Evolutionary conservation across 164 flowering plant species (phyloP), one percentile per base, ranked within the genome.

Genomic region (Pachysandra terminalis): DNA sequence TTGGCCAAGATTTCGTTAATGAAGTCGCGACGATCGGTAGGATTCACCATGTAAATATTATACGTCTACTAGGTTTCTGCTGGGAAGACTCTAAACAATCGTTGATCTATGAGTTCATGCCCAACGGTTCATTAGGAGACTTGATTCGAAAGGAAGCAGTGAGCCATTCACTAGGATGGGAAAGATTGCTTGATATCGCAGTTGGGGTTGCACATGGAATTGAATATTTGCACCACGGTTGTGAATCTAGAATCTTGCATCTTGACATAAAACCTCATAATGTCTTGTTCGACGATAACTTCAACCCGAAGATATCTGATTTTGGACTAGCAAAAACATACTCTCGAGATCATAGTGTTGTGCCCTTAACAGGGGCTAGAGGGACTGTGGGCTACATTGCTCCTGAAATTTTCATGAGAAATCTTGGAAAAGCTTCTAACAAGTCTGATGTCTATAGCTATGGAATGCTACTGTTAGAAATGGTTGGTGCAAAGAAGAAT

Each of bases 241-340:
- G 74, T n/a, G 67, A 58, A 23, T 56, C 66, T 3, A 23, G 78
- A 17, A 75, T 66, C 56, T 21, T 75, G 69, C 77, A 74, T 48
- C 66, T 66, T 8, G 77, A 74, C 32, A 69, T 74, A 52, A 75
- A 75, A 54, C 79, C 79, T 2, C 72, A 71, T 25, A 75, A 72
- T 51, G 56, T 75, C 28, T 64, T 75, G 62, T 67, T 75, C 22
- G 75, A 75, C 56, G 22, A 65, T 1, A 19, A 76, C 1, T 68
- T 76, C 26, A 21, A 55, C 37, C 75, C 79, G 0, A 76, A 69
- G 56, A 72, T 76, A 28, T 72, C 75, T 9, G 79, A 76, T 64
- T 76, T 76, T 67, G 79, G 79, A 17, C 19, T 76, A 54, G 73
- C 79, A 32, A 76, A 72, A 27, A 7, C 58, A 5, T 67, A 52